Conservation (phyloP, 2,329 filamentous ascomycete species). For the Colletotrichum tabaci region DNA sequence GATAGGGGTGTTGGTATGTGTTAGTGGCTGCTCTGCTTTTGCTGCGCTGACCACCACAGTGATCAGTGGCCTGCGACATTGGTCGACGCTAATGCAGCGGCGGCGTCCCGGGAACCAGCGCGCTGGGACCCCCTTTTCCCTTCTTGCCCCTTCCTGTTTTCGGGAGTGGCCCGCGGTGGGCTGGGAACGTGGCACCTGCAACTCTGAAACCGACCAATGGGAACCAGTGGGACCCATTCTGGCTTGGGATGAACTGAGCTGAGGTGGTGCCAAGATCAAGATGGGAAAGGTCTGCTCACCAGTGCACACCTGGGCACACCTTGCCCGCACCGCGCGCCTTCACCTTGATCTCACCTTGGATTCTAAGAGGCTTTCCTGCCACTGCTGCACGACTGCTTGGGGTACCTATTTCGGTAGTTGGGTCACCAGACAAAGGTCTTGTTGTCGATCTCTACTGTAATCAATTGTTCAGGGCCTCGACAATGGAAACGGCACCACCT, state of each 20-base stretch:
- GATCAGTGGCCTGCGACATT: background rate
- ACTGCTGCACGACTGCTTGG: constrained; percentile 1
- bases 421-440: background rate
- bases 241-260: background rate
- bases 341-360: background rate
- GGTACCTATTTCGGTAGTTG: constrained; percentile 19
- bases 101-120: constrained; percentile 41
- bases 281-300: background rate
- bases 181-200: constrained; percentile 4
- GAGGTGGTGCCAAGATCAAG: background rate
- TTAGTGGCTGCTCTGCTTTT: too few relatives aligned
- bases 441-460: constrained; percentile 9
- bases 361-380: background rate
- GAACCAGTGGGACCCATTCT: background rate
- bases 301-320: background rate
- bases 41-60: background rate
- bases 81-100: constrained; percentile 35
- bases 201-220: constrained; percentile 4
- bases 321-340: background rate
- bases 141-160: constrained; percentile 10
- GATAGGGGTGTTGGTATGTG: background rate
- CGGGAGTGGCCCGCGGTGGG: constrained; percentile 41
- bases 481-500: background rate
- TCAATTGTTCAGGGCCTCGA: background rate
- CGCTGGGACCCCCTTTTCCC: constrained; percentile 35